phyloP scores from a whole-genome alignment of 352 stramenopile species.

The Globisporangium radiosum region DNA sequence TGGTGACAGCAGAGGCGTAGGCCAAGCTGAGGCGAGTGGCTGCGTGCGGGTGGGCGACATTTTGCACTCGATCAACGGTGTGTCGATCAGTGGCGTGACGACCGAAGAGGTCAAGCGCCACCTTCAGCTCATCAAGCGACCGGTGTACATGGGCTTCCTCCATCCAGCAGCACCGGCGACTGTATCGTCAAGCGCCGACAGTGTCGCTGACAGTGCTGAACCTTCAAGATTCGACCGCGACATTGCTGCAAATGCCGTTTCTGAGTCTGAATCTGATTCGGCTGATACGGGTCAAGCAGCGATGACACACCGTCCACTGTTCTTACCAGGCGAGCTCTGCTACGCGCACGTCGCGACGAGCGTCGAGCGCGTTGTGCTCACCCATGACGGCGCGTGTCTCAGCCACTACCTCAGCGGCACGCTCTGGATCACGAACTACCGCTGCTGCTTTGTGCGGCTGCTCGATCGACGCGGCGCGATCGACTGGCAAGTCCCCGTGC shows the following conservation, averaged over 20 bases:
- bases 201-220: constrained; percentile 9
- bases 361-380: constrained; percentile 51
- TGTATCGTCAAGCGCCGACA: constrained; percentile 5
- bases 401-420: constrained; percentile 69
- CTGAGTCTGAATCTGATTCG: no score
- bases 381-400: constrained; percentile 58
- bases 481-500: constrained; percentile 71
- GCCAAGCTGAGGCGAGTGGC: constrained; percentile 56
- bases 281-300: no score
- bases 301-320: not conserved
- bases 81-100: constrained; percentile 56
- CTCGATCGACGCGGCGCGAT: constrained; percentile 35
- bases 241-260: not conserved
- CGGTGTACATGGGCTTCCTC: constrained; percentile 68
- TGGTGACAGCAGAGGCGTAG: constrained; percentile 17
- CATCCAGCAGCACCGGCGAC: constrained; percentile 17
- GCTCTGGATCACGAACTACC: constrained; percentile 81
- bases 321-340: constrained; percentile 61
- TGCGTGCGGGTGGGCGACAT: constrained; percentile 59
- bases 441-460: constrained; percentile 65
- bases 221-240: not conserved
- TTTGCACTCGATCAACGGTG: constrained; percentile 77
- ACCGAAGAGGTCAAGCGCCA: constrained; percentile 78
- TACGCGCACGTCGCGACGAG: constrained; percentile 75
- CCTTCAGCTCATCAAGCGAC: constrained; percentile 59